Conservation (phyloP, 202 grass and related monocot genomes). For the Carex sylvatica region DNA sequence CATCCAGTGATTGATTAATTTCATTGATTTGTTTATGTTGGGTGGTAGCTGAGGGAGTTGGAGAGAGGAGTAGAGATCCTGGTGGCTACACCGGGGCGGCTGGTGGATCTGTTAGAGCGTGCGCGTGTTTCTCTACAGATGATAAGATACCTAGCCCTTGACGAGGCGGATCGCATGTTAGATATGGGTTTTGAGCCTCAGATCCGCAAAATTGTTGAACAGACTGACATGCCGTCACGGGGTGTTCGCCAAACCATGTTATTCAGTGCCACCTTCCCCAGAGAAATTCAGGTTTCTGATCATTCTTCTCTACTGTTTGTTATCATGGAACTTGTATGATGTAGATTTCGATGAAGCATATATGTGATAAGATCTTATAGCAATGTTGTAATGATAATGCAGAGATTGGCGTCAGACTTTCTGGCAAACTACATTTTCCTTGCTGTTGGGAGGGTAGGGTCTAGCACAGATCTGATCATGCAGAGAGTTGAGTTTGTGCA, state of each 20-base stretch:
- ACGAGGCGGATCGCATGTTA: constrained; percentile 98
- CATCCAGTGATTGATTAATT: neutral
- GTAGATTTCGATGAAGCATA: neutral
- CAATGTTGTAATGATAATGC: constrained; percentile 3
- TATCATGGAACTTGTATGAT: neutral
- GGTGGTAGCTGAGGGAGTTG: constrained; percentile 65
- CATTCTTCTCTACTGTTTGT: neutral
- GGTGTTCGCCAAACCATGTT: constrained; percentile 89
- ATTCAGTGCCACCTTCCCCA: constrained; percentile 96
- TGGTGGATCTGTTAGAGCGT: constrained; percentile 92
- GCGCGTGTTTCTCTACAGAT: constrained; percentile 91
- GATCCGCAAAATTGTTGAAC: constrained; percentile 93
- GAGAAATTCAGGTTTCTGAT: constrained; percentile 75
- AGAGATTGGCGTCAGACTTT: constrained; percentile 95
- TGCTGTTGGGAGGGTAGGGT: constrained; percentile 99
- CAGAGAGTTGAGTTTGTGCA: constrained; percentile 94
- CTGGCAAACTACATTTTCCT: constrained; percentile 91
- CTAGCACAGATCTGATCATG: constrained; percentile 95
- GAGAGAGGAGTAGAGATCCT: constrained; percentile 96
- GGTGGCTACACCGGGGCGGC: constrained; percentile 91
- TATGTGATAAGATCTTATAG: neutral
- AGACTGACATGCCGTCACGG: constrained; percentile 86
- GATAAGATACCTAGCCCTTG: constrained; percentile 80
- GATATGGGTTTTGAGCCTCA: constrained; percentile 99
- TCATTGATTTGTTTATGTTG: neutral